Percentiles rank a stretch among this genome's conserved stretches.
phyloP scores from a whole-genome alignment of 2,329 filamentous ascomycete species.

The Trichoderma atroviride region DNA sequence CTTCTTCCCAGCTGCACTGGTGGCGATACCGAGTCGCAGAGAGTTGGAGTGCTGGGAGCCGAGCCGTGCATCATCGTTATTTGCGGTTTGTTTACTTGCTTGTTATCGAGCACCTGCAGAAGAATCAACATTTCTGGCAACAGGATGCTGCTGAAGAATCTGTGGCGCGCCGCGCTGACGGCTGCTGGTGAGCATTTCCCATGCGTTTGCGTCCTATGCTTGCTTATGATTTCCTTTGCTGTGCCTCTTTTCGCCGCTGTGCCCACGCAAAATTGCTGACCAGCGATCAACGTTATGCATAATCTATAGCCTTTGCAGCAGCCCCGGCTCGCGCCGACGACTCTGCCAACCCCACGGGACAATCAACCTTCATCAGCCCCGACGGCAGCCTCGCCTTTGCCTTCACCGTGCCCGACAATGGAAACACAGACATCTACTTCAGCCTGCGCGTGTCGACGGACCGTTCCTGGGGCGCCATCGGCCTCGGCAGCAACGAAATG shows the following conservation, averaged over 20 bases:
- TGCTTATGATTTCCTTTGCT: too few relatives aligned
- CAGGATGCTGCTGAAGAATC: constrained; percentile 38
- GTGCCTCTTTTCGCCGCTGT: not conserved
- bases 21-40: not conserved
- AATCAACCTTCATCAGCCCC: constrained; percentile 50
- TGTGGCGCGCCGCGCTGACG: constrained; percentile 37
- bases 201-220: not conserved
- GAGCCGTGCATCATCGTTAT: not conserved
- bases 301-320: constrained; percentile 32
- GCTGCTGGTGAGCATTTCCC: constrained; percentile 33
- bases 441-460: constrained; percentile 51
- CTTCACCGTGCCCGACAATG: constrained; percentile 51
- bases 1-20: not conserved
- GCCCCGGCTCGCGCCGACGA: constrained; percentile 33
- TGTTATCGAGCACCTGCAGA: not conserved
- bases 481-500: constrained; percentile 57
- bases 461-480: constrained; percentile 57
- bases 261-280: not conserved
- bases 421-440: constrained; percentile 55
- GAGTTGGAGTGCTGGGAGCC: not conserved
- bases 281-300: not conserved
- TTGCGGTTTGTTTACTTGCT: not conserved
- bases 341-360: constrained; percentile 37
- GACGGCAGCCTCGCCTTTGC: constrained; percentile 52
- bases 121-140: not conserved